Percentiles rank a stretch among this genome's conserved stretches.
phyloP scores from a whole-genome alignment of 1,284 basidiomycete species.

The Tilletia walkeri region DNA sequence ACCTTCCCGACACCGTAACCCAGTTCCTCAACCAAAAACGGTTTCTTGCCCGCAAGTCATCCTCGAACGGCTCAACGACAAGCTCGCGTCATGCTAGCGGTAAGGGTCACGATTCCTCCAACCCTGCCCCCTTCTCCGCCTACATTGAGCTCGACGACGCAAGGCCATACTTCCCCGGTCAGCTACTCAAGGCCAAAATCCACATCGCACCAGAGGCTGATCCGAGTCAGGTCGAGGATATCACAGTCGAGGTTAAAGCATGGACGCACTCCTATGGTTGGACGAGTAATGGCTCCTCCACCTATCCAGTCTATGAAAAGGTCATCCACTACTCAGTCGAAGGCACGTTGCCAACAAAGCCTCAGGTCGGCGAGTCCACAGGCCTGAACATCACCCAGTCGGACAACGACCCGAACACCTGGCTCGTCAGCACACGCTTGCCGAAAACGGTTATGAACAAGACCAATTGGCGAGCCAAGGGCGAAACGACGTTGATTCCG shows the following conservation, averaged over 20 bases:
- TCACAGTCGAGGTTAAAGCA: constrained; percentile 5
- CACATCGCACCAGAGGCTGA: neutral
- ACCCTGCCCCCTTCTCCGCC: neutral
- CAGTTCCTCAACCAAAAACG: constrained; percentile 12
- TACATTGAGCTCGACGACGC: constrained; percentile 7
- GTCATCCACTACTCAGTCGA: neutral
- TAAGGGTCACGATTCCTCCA: no score
- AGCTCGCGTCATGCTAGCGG: no score
- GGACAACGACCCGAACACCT: neutral
- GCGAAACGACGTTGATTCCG: neutral
- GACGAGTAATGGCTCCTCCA: neutral
- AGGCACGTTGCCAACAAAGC: neutral
- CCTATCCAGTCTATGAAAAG: constrained; percentile 2
- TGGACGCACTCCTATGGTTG: neutral
- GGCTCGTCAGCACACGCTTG: neutral
- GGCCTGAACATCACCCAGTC: constrained; percentile 8
- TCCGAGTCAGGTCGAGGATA: neutral
- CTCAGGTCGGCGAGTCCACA: neutral
- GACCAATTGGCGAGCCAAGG: neutral
- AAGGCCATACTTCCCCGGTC: constrained; percentile 8
- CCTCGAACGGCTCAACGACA: neutral
- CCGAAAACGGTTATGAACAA: neutral
- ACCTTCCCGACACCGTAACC: constrained; percentile 6
- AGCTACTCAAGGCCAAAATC: neutral
- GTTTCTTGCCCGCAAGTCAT: constrained; percentile 10